A percentile compares a stretch with the other conserved stretches of the same genome.
Evolutionary conservation across 106 monocot species (phyloP).

Genomic region (Apostasia shenzhenica): DNA sequence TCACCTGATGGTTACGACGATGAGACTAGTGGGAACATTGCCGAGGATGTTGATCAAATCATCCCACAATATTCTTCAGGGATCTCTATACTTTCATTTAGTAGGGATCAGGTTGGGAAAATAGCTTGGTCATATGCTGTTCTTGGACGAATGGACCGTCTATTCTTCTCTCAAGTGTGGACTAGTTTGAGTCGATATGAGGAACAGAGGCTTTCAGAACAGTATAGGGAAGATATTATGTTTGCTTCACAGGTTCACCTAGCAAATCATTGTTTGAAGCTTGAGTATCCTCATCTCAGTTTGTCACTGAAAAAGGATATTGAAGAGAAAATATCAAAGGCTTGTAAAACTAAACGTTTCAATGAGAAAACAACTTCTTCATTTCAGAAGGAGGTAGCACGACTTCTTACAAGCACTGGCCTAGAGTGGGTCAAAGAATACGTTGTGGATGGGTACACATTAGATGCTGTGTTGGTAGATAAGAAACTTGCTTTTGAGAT

Average conservation of each 20-base stretch:
- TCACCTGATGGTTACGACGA: background rate
- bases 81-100: conserved; percentile 35
- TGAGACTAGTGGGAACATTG: background rate
- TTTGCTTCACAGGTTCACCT: conserved; percentile 83
- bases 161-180: conserved; percentile 79
- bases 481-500: conserved; percentile 93
- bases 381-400: conserved; percentile 91
- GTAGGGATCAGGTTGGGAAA: conserved; percentile 80
- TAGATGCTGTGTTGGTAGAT: conserved; percentile 76
- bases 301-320: conserved; percentile 45
- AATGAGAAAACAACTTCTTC: conserved; percentile 86
- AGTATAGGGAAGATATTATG: conserved; percentile 82
- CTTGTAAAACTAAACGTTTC: conserved; percentile 82
- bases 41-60: conserved; percentile 4
- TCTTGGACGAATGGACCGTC: conserved; percentile 65
- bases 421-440: conserved; percentile 86
- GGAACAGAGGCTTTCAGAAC: conserved; percentile 58
- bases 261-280: conserved; percentile 83
- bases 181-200: conserved; percentile 45
- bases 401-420: conserved; percentile 81
- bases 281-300: conserved; percentile 70
- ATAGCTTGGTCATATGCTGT: conserved; percentile 92
- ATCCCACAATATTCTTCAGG: conserved; percentile 6
- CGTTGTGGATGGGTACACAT: conserved; percentile 73
- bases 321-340: conserved; percentile 65